Evolutionary conservation across 306 rosid species (phyloP).

Genomic region (Cyamopsis tetragonoloba): DNA sequence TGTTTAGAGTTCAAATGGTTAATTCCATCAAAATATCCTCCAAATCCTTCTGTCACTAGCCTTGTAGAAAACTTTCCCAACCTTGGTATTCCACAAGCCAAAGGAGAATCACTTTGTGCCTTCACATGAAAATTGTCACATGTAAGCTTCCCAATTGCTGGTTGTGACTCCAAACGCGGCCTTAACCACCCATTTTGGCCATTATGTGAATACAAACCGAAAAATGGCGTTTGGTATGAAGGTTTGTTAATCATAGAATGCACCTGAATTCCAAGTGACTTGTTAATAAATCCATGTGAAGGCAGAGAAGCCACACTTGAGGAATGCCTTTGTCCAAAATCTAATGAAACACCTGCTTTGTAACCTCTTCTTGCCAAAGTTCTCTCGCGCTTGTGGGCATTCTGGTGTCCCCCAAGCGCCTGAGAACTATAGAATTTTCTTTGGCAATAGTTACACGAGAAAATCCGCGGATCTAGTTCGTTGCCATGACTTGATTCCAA

Average conservation of each 20-base stretch:
- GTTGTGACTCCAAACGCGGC: slow-evolving; percentile 31
- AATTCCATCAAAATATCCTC: slow-evolving; percentile 32
- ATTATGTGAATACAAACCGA: slow-evolving; percentile 34
- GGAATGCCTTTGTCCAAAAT: slow-evolving; percentile 44
- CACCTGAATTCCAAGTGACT: slow-evolving; percentile 80
- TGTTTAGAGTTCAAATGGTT: slow-evolving; percentile 38
- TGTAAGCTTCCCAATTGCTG: slow-evolving; percentile 35
- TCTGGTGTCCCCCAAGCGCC: slow-evolving; percentile 98
- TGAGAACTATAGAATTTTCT: slow-evolving; percentile 92
- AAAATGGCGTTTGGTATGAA: slow-evolving; percentile 33
- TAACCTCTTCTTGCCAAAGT: slow-evolving; percentile 68
- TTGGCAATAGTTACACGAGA: slow-evolving; percentile 95
- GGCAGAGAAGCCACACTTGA: slow-evolving; percentile 71
- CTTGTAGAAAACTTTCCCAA: slow-evolving; percentile 43
- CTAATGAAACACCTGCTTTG: slow-evolving; percentile 29
- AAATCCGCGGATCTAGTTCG: slow-evolving; percentile 62
- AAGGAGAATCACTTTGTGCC: slow-evolving; percentile 31
- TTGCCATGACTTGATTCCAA: slow-evolving; percentile 39
- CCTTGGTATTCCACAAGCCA: slow-evolving; percentile 40
- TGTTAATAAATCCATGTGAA: slow-evolving; percentile 57
- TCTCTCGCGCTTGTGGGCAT: slow-evolving; percentile 92
- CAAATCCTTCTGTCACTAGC: slow-evolving; percentile 29
- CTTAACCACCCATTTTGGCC: slow-evolving; percentile 50
- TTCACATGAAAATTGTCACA: slow-evolving; percentile 29
- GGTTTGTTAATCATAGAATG: slow-evolving; percentile 86